Evolutionary conservation across 805 yeast species (phyloP).

Genomic region (Kregervanrija delftensis): DNA sequence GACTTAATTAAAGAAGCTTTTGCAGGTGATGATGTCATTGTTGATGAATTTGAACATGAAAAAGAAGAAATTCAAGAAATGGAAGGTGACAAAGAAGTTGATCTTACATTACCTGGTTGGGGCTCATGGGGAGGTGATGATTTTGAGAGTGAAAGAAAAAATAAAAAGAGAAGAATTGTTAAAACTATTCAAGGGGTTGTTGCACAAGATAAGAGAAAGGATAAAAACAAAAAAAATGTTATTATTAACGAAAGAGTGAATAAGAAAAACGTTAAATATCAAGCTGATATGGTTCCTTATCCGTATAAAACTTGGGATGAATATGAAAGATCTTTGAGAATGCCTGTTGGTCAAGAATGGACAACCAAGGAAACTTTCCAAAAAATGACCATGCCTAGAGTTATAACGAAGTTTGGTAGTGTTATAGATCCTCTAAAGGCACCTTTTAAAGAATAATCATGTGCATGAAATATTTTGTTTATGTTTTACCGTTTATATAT

Average conservation of each 20-base stretch:
- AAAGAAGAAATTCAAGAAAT: conserved; percentile 59
- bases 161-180: conserved; percentile 54
- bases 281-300: conserved; percentile 86
- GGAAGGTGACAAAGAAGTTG: conserved; percentile 79
- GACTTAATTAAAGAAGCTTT: conserved; percentile 86
- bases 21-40: conserved; percentile 93
- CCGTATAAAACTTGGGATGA: conserved; percentile 92
- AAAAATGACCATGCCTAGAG: conserved; percentile 80
- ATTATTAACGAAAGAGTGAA: conserved; percentile 83
- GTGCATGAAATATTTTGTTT: no score
- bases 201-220: conserved; percentile 64
- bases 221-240: conserved; percentile 69
- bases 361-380: conserved; percentile 82
- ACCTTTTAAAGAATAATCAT: conserved; percentile 49
- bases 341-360: conserved; percentile 99
- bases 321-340: conserved; percentile 85
- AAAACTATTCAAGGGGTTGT: conserved; percentile 75
- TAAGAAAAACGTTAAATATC: conserved; percentile 80
- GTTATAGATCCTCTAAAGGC: conserved; percentile 89
- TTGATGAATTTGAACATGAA: conserved; percentile 65
- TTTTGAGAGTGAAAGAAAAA: conserved; percentile 25
- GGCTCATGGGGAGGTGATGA: conserved; percentile 90
- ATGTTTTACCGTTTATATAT: no score
- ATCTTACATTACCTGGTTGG: conserved; percentile 92
- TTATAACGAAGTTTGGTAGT: conserved; percentile 78